Base-by-base conservation (phyloP, 805 yeast species). In the Ogataea pini region DNA sequence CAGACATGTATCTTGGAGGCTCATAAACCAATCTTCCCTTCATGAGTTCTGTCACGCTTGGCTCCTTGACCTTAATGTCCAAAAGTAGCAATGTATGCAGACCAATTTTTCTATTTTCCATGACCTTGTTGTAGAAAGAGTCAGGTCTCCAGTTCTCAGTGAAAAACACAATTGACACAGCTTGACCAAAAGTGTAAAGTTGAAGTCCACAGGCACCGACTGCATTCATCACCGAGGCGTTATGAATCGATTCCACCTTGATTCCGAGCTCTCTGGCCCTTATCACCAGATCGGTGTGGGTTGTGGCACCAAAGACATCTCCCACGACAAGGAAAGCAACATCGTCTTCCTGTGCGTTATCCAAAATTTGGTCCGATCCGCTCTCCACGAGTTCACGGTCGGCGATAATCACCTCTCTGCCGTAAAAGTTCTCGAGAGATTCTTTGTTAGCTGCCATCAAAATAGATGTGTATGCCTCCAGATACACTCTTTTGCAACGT, bases 171-270 rank as follows among this genome's bases (percentile, higher is more conserved):
- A 94, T 74, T 1, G 97, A 89, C n/a, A 92, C 92, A 9, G 98
- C 90, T 71, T 94, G 98, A 8, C 99, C 99, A 69, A 91, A 92
- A 59, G 86, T 90, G 69, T 92, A 92, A 50, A 92, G 75, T 68
- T 92, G 99, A 56, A 94, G 77, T 18, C 99, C 99, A 72, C 97
- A 90, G 1, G 97, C 96, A 16, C 99, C 99, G 20, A 92, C 96
- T 0, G 98, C 99, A 64, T 92, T 92, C 97, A 94, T 90, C 10
- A 92, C 94, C 14, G 96, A 87, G 1, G 99, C 99, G 67, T 92
- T 92, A 71, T 92, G 99, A 51, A 92, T 81, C 33, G 86, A 78
- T 63, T 88, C 95, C 37, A 87, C 88, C 43, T 77, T 72, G 62
- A 94, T 89, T 2, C 81, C 81, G 51, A 83, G 75, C 67, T 87